Conservation (phyloP, 345 rosid species). For the Eucalyptus microcorys region DNA sequence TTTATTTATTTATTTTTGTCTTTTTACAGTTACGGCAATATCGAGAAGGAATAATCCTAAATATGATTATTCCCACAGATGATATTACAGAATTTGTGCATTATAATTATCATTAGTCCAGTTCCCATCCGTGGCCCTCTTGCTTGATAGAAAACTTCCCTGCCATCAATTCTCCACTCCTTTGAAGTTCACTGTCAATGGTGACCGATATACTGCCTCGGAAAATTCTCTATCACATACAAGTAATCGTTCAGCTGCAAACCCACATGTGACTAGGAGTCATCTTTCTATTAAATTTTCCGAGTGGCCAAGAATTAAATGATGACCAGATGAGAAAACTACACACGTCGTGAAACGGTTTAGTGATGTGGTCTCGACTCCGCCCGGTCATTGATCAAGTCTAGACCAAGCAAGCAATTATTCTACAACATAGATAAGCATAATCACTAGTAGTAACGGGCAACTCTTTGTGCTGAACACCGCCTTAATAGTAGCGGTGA, state of each 20-base stretch:
- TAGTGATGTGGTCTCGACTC: not conserved
- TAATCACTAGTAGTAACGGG: not conserved
- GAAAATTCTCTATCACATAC: not conserved
- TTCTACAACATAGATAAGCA: not conserved
- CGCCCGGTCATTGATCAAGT: not conserved
- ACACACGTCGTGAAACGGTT: fast-evolving
- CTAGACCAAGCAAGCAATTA: not conserved
- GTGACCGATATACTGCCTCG: not conserved
- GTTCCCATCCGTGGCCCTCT: not conserved
- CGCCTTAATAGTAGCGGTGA: not conserved
- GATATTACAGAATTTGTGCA: not conserved
- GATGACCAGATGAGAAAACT: not conserved
- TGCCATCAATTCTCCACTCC: not conserved
- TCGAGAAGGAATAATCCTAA: not conserved
- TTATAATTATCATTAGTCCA: not conserved
- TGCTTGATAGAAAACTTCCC: not conserved
- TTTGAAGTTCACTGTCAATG: not conserved
- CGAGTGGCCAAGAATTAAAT: not conserved
- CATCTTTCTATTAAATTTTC: not conserved
- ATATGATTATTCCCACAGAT: not conserved
- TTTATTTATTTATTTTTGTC: too few species aligned
- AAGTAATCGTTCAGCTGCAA: not conserved
- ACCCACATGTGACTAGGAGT: not conserved
- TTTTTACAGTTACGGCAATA: not conserved
- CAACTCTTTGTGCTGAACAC: not conserved